Evolutionary conservation across 768 basidiomycete species (phyloP), one percentile per base, ranked within the genome.

Genomic region (Gloeopeniophorella convolvens): DNA sequence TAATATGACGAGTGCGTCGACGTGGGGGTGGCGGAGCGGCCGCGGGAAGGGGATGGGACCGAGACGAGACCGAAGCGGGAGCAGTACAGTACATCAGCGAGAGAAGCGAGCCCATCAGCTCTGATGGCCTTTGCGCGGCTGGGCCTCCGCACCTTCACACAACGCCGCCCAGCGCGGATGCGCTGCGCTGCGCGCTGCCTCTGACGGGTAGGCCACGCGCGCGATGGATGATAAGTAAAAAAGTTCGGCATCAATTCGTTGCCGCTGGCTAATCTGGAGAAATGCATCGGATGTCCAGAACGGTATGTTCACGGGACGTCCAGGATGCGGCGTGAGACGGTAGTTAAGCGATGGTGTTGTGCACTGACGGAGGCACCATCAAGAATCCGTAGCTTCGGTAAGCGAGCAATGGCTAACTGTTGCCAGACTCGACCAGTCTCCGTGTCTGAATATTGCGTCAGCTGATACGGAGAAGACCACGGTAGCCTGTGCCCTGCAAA

Each of bases 231-330:
- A 84, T 42, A 92, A 72, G 66, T 92, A 95, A 62, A 87, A 87
- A 21, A 89, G 63, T 65, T 95, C 91, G 42, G 81, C 79, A 60
- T 94, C 91, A n/a, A 67, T 70, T 33, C 91, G 75, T 63, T 92
- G 88, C 56, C 75, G 80, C 8, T 63, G 56, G 8, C 83, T 77
- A 37, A 93, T 78, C 88, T 92, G 56, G 54, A 46, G 47, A 34
- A 42, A 41, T 32, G 28, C 18, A 28, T 21, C 26, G 18, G 8
- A 28, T 5, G 18, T 5, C 26, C 20, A 37, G 2, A 21, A 18
- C 18, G 37, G 21, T 44, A 16, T 35, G 20, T 50, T 43, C 40
- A 12, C n/a, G n/a, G n/a, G n/a, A n/a, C 31, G 10, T 39, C 16
- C 43, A 28, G 36, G 42, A 32, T 44, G 37, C 52, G 39, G 27